Conservation (phyloP, 2,329 filamentous ascomycete genomes). For the Dryadomyces quercus-mongolicae region DNA sequence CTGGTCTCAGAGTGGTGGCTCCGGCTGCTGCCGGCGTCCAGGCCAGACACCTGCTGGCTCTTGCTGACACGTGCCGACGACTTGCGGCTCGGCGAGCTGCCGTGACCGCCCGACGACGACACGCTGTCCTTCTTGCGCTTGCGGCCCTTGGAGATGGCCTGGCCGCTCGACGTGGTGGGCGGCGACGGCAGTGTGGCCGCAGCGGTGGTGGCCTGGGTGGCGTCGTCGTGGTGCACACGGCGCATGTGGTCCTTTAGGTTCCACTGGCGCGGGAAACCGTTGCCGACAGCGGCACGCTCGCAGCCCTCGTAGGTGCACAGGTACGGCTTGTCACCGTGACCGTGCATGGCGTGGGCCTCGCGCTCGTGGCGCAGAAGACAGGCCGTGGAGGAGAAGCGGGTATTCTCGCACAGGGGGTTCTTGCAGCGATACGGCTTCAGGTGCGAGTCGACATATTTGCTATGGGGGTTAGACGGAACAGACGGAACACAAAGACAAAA, state of each 20-base stretch:
- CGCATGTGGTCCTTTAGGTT: constrained; percentile 97
- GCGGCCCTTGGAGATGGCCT: constrained; percentile 34
- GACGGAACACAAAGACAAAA: constrained; percentile 28
- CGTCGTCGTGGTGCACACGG: constrained; percentile 66
- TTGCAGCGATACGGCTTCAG: constrained; percentile 95
- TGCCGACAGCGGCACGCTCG: constrained; percentile 67
- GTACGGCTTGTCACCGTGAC: constrained; percentile 85
- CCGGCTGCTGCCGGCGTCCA: constrained; percentile 12
- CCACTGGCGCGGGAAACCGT: constrained; percentile 90
- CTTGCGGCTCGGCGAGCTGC: constrained; percentile 29
- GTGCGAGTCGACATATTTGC: constrained; percentile 96
- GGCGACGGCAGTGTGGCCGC: constrained; percentile 1
- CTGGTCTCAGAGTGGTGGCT: constrained; percentile 10
- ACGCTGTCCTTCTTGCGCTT: constrained; percentile 45
- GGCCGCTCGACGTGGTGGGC: constrained; percentile 23
- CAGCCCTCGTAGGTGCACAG: constrained; percentile 81
- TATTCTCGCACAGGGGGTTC: constrained; percentile 67
- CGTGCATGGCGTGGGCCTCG: constrained; percentile 91
- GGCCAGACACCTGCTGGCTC: neutral
- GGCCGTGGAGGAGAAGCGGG: constrained; percentile 88
- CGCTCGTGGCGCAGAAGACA: constrained; percentile 91
- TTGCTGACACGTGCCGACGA: constrained; percentile 15
- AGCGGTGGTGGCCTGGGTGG: constrained; percentile 9
- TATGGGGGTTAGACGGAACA: constrained; percentile 52
- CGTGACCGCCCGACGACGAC: neutral